A percentile compares a stretch with the other conserved stretches of the same genome.
phyloP scores from a whole-genome alignment of 306 rosid species.

The Prunus mira region DNA sequence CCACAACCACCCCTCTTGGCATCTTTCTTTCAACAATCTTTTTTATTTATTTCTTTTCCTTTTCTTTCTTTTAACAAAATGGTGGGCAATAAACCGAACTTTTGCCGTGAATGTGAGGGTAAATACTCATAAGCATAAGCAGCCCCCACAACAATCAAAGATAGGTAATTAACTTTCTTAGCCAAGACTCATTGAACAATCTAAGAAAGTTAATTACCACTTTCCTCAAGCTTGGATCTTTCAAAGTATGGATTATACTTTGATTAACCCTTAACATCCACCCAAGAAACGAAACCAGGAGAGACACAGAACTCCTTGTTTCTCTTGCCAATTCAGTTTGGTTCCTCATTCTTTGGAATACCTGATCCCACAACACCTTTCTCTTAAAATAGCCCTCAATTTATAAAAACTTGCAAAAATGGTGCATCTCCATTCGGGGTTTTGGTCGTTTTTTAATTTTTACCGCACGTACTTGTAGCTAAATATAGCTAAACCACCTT shows the following conservation, averaged over 20 bases:
- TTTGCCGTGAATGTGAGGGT: neutral
- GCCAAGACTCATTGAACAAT: neutral
- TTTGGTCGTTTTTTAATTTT: neutral
- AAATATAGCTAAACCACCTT: neutral
- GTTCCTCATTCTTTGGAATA: neutral
- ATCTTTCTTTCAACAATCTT: slow-evolving; percentile 12
- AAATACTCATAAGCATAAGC: neutral
- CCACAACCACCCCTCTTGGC: slow-evolving; percentile 34
- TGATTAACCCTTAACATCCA: neutral
- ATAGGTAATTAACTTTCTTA: neutral
- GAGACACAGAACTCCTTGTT: neutral
- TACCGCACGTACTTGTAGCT: neutral
- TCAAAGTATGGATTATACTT: neutral
- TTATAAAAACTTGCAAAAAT: neutral
- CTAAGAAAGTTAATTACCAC: neutral
- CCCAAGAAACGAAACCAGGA: neutral
- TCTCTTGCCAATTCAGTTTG: neutral
- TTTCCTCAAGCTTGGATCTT: neutral
- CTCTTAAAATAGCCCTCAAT: slow-evolving; percentile 7
- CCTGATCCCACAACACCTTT: neutral
- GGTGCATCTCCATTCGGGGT: neutral
- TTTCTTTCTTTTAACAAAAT: neutral
- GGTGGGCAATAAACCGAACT: neutral
- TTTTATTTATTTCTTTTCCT: too few relatives aligned
- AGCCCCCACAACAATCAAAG: neutral